Evolutionary conservation across 768 basidiomycete species (phyloP).

Genomic region (Leccinum longicurvipes): DNA sequence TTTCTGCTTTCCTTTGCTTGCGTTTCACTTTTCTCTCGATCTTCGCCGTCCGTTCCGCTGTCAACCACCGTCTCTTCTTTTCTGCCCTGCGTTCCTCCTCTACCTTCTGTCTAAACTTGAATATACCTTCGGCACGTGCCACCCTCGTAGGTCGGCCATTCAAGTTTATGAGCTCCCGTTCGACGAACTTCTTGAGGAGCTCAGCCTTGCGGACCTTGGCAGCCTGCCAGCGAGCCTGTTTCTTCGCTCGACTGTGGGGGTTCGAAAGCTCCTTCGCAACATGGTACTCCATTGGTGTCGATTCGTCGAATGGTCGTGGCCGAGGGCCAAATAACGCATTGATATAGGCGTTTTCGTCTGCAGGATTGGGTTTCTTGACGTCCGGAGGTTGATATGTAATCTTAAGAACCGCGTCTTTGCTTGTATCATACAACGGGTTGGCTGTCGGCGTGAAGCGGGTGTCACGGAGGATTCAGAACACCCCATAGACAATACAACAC

Average conservation of each 20-base stretch:
- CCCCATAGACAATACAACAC: not conserved
- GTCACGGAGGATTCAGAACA: conserved; percentile 7
- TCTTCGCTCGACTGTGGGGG: conserved; percentile 80
- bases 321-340: conserved; percentile 44
- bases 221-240: conserved; percentile 71
- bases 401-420: conserved; percentile 54
- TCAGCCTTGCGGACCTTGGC: conserved; percentile 45
- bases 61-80: conserved; percentile 54
- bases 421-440: conserved; percentile 59
- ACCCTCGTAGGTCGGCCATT: conserved; percentile 59
- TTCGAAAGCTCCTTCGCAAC: conserved; percentile 72
- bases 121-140: conserved; percentile 70
- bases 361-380: conserved; percentile 35
- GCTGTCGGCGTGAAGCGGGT: conserved; percentile 12
- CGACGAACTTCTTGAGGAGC: conserved; percentile 51
- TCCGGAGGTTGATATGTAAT: conserved; percentile 70
- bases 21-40: conserved; percentile 34
- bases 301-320: conserved; percentile 44
- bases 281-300: conserved; percentile 62
- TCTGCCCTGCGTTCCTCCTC: conserved; percentile 56
- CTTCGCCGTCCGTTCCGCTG: conserved; percentile 36
- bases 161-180: conserved; percentile 51
- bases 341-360: conserved; percentile 58
- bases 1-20: conserved; percentile 42
- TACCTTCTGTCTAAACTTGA: conserved; percentile 65